phyloP scores from a whole-genome alignment of 2,329 filamentous ascomycete species.

The Scytalidium lignicola region DNA sequence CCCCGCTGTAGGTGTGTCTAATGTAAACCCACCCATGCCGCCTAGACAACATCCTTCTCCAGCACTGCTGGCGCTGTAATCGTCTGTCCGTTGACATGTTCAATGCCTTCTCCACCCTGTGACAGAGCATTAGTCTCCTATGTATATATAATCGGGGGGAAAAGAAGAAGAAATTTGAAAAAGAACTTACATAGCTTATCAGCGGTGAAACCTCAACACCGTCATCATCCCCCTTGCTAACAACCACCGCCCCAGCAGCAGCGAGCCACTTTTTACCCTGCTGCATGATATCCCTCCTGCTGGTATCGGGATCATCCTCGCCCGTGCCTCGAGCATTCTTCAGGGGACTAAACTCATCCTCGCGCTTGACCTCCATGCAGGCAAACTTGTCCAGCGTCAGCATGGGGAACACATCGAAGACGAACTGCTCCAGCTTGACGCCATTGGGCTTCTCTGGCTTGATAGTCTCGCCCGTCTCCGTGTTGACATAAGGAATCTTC shows the following conservation, averaged over 20 bases:
- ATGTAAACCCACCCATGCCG: background rate
- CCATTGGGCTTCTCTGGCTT: slow-evolving; percentile 95
- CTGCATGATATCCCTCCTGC: slow-evolving; percentile 80
- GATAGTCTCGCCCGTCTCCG: slow-evolving; percentile 69
- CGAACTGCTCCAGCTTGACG: slow-evolving; percentile 98
- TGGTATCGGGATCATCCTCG: slow-evolving; percentile 92
- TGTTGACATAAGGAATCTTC: slow-evolving; percentile 89
- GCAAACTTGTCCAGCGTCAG: slow-evolving; percentile 84
- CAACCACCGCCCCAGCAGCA: slow-evolving; percentile 70
- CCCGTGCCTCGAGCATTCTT: slow-evolving; percentile 86
- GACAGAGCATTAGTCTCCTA: slow-evolving; percentile 48
- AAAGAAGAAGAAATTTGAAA: background rate
- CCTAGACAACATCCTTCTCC: slow-evolving; percentile 34
- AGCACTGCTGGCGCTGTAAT: slow-evolving; percentile 49
- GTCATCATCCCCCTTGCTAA: slow-evolving; percentile 53
- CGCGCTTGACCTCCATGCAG: slow-evolving; percentile 89
- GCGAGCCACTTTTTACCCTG: slow-evolving; percentile 86
- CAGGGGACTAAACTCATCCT: slow-evolving; percentile 96
- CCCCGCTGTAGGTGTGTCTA: too few species aligned
- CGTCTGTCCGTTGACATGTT: slow-evolving; percentile 46
- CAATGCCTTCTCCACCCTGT: slow-evolving; percentile 59
- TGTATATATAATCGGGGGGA: background rate
- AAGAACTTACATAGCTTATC: slow-evolving; percentile 82
- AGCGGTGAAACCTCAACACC: slow-evolving; percentile 90
- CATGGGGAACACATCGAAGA: slow-evolving; percentile 96